A percentile compares a stretch with the other conserved stretches of the same genome.
These are phyloP conservation scores for Scutellaria barbata DNA, from an alignment of 257 asterid species.

Conservation along the genomic window DNA sequence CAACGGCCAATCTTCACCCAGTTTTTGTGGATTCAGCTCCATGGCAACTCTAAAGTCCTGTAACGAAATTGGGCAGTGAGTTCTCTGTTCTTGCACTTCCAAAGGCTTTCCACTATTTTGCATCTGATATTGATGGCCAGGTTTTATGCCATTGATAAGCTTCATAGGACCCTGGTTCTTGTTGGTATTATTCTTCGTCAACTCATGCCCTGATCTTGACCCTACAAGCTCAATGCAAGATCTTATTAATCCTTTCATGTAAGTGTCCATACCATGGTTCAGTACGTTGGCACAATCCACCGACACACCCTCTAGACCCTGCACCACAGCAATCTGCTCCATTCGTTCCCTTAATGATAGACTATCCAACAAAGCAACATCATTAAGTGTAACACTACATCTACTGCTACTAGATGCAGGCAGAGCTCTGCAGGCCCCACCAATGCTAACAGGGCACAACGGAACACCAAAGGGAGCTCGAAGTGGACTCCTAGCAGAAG, in stretches of 20 bases:
- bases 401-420: slow-evolving; percentile 59
- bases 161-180: slow-evolving; percentile 53
- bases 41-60: slow-evolving; percentile 90
- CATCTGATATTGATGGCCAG: slow-evolving; percentile 62
- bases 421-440: slow-evolving; percentile 62
- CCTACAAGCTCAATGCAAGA: slow-evolving; percentile 75
- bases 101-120: slow-evolving; percentile 52
- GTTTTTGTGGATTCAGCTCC: slow-evolving; percentile 91
- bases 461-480: slow-evolving; percentile 90
- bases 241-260: slow-evolving; percentile 73
- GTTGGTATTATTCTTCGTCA: slow-evolving; percentile 39
- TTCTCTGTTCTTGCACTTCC: slow-evolving; percentile 55
- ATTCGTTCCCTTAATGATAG: slow-evolving; percentile 68
- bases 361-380: slow-evolving; percentile 69
- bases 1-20: slow-evolving; percentile 98
- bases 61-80: slow-evolving; percentile 59
- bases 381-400: slow-evolving; percentile 44
- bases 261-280: slow-evolving; percentile 79
- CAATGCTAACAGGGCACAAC: slow-evolving; percentile 63
- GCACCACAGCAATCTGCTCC: slow-evolving; percentile 74
- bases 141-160: slow-evolving; percentile 72
- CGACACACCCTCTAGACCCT: slow-evolving; percentile 91
- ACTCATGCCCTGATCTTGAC: slow-evolving; percentile 61
- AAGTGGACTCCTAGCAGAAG: slow-evolving; percentile 62
- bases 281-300: slow-evolving; percentile 72